Base-by-base conservation (phyloP, 345 rosid species). In the Pistacia atlantica region DNA sequence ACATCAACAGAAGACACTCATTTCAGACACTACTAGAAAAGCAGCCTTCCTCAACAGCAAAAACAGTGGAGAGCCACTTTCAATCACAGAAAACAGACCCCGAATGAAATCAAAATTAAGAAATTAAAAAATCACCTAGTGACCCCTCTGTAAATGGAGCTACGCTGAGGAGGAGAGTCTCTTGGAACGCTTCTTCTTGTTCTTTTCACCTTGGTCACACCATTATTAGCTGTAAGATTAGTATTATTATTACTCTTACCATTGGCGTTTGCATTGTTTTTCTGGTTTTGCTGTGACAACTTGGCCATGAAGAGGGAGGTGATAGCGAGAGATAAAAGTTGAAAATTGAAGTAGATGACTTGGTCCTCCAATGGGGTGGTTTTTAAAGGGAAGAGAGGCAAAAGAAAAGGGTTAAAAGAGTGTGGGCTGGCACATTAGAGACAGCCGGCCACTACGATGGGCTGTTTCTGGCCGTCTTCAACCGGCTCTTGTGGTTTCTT, bases 111-210 rank as follows among this genome's bases (percentile, higher is more conserved):
- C 11, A 42, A 0, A 67, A 6, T 0, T 3, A 37, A 35, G 28
- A 11, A 2, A 11, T 62, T 31, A 7, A 18, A 14, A 49, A 52
- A 42, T 66, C 9, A 85, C 98, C 95, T 95, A 3, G 98, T 95
- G 67, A 95, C 98, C 5, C 99, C 99, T 28, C 96, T 87, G 74
- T 93, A 89, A 48, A 87, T 85, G 2, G 97, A 95, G 88, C 98
- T 95, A 37, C 99, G 93, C 74, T 87, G 92, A 49, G 98, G 96
- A 69, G 98, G 99, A 62, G 94, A 86, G 72, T 91, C 97, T 82
- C 97, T 86, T 0, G 94, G 95, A 10, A 90, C 91, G 45, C 91
- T 90, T 78, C 91, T 82, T 80, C 99, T 86, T 3, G 90, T 95
- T 61, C 98, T 79, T 86, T 93, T 95, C 60, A 75, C 86, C 82